Base-by-base conservation (phyloP, 2,329 filamentous ascomycete genomes). In the Emmonsia crescens region DNA sequence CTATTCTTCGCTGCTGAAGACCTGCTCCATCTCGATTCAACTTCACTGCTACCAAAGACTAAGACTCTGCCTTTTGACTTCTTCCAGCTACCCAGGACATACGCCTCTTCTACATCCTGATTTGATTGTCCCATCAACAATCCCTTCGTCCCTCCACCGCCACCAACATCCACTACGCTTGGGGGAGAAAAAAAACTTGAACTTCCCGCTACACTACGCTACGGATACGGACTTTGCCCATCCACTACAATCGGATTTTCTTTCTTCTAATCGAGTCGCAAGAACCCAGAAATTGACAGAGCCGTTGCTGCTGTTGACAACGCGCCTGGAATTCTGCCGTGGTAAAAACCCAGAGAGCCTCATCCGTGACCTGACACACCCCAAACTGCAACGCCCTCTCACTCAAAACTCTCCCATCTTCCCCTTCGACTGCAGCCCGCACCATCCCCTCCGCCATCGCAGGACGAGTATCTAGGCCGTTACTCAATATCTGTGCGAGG, bases 131-230 rank as follows among this genome's bases (percentile, higher is more conserved):
- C 44, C 5, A 48, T 29, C 57, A 48, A 49, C 57, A 59, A 59
- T 59, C n/a, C 36, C 52, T 63, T 56, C 46, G n/a, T 49, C 21
- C 36, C 33, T 40, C 51, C 44, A 60, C 56, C 19, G 63, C 51
- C 51, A 62, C 49, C 44, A 44, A 12, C 19, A 29, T 48, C 33
- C 14, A 29, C 40, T 49, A 10, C 56, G 27, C 24, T 27, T 16
- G 16, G 19, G 14, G 16, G 12, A 10, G 33, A 52, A 48, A 57
- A 59, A 49, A 36, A 36, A 16, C 38, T 42, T 27, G 33, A 44
- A 14, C 38, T 16, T 27, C 38, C 38, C 6, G 55, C 55, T 29
- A 57, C 24, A 33, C 54, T 56, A 38, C 54, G n/a, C 54, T 42
- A 29, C 33, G 1, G n/a, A 36, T 40, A 36, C 33, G 31, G 33